Base-by-base conservation (phyloP, 2,329 filamentous ascomycete genomes). In the Pseudogymnoascus sp. region DNA sequence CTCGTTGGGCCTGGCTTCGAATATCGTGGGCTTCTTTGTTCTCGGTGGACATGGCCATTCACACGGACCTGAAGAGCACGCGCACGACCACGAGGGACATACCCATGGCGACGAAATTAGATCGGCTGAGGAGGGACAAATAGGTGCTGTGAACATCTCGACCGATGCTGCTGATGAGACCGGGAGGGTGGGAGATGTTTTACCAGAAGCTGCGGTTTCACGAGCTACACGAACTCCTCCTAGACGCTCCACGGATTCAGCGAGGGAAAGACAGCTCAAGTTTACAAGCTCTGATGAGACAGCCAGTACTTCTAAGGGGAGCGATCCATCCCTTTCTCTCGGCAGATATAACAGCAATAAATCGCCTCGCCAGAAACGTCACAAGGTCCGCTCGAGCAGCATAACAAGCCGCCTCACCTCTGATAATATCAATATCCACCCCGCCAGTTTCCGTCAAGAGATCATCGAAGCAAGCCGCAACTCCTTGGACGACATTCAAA, bases 31-130 rank as follows among this genome's bases (percentile, higher is more conserved):
- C 1, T 87, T 99, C 67, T 83, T 93, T 64, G 86, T 99, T 33
- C 91, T 99, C 71, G 95, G 96, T 69, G 93, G 96, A 64, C 93
- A 97, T 74, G 90, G 91, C 2, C 93, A 97, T 74, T 85, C 85
- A 13, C 91, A 95, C 73, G 88, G 87, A 4, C 78, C 78, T 60
- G 82, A 78, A 13, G 81, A 79, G 50, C 59, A 61, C 11, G 59
- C 59, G 13, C 82, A 86, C 68, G 81, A 79, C 62, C 76, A 79
- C 53, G 75, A 67, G 3, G 74, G 69, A 1, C 77, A 83, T 67
- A 68, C 69, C 19, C 76, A 78, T 60, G 74, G 73, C 13, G 72
- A 70, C 35, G 74, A 72, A 42, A 23, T 71, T 5, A 64, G 65
- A 13, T 65, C 67, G 33, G 70, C 71, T 4, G 72, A 74, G 64